Conservation (phyloP, 352 stramenopile genomes). For the Globisporangium barbulae region DNA sequence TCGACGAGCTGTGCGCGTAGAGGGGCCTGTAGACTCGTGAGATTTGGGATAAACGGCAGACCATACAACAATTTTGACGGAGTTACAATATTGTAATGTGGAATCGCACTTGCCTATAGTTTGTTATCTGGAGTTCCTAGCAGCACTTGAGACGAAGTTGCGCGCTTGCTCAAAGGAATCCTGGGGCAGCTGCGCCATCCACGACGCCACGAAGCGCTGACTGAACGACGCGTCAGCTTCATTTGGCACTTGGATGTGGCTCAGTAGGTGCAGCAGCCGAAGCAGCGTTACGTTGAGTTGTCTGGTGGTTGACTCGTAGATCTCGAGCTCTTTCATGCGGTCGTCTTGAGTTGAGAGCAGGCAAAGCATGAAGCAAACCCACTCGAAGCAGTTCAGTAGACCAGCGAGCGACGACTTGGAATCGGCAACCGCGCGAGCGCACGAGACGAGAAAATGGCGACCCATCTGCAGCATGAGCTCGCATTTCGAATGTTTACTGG, state of each 20-base stretch:
- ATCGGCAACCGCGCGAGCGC: conserved; percentile 20
- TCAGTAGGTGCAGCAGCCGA: conserved; percentile 29
- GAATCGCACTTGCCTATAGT: neutral
- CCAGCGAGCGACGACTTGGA: conserved; percentile 22
- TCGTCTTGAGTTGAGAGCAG: conserved; percentile 12
- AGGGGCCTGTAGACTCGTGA: neutral
- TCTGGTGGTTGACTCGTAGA: conserved; percentile 13
- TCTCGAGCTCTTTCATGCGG: conserved; percentile 14
- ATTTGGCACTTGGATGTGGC: conserved; percentile 8
- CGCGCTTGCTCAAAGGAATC: conserved; percentile 19
- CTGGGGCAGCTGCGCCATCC: conserved; percentile 29
- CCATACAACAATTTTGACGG: neutral
- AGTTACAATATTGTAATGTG: neutral
- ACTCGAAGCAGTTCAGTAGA: conserved; percentile 34
- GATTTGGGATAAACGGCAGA: neutral
- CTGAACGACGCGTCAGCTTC: conserved; percentile 19
- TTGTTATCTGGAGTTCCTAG: neutral
- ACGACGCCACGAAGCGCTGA: conserved; percentile 29
- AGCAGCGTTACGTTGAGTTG: conserved; percentile 33
- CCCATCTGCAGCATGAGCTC: conserved; percentile 23
- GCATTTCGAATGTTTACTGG: conserved; percentile 5
- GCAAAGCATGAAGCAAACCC: conserved; percentile 28
- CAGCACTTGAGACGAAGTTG: conserved; percentile 15
- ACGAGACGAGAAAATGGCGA: conserved; percentile 23
- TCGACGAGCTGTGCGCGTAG: conserved; percentile 75